phyloP scores from a whole-genome alignment of 148 eudicot genomes.

The Persicaria tinctoria region DNA sequence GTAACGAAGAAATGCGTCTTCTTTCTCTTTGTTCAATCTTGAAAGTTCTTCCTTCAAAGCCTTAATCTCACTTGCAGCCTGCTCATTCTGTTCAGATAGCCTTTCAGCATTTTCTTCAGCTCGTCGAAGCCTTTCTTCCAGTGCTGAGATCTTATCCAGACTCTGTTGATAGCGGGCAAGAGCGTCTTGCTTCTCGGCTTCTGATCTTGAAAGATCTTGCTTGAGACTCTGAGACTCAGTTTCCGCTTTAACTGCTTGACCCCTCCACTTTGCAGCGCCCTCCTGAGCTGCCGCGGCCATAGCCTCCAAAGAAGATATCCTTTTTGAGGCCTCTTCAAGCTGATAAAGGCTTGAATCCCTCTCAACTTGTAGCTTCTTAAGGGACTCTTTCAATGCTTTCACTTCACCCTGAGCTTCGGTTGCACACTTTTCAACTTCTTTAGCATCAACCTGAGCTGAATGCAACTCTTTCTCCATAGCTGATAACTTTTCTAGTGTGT shows the following conservation, averaged over 20 bases:
- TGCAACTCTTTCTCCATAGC: constrained; percentile 48
- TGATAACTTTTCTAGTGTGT: constrained; percentile 46
- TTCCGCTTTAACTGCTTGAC: constrained; percentile 40
- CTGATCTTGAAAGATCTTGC: constrained; percentile 42
- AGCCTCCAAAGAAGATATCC: constrained; percentile 44
- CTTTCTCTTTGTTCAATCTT: constrained; percentile 46
- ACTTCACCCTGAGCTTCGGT: constrained; percentile 50
- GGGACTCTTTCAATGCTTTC: constrained; percentile 48
- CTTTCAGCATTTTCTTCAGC: constrained; percentile 35
- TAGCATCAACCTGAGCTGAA: constrained; percentile 40
- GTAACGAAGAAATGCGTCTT: constrained; percentile 38
- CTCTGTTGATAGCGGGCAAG: constrained; percentile 38
- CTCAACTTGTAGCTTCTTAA: constrained; percentile 47
- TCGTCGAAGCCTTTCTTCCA: constrained; percentile 45
- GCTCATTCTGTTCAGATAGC: constrained; percentile 34
- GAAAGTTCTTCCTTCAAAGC: constrained; percentile 45
- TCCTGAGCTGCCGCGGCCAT: constrained; percentile 33
- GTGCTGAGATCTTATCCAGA: constrained; percentile 41
- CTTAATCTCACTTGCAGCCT: constrained; percentile 52
- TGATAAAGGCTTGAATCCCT: constrained; percentile 38
- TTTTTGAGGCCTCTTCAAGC: constrained; percentile 37
- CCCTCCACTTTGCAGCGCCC: constrained; percentile 30
- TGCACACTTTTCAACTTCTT: constrained; percentile 36
- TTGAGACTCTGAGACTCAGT: constrained; percentile 36
- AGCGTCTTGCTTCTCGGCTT: constrained; percentile 47